Evolutionary conservation across 2,329 filamentous ascomycete genomes (phyloP).

Genomic region (Penicillium sp.): DNA sequence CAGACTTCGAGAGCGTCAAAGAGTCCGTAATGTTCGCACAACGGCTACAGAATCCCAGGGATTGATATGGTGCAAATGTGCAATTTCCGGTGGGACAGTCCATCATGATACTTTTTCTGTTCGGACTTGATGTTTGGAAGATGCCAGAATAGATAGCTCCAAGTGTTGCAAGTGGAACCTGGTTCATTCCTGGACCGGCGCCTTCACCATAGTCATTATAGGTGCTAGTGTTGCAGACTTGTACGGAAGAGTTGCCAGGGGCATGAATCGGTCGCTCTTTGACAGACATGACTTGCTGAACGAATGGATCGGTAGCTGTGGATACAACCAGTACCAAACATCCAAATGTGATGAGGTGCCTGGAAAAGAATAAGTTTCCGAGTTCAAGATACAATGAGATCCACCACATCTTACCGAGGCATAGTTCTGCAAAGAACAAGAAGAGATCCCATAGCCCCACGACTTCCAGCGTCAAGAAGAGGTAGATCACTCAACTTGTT

Average conservation of each 20-base stretch:
- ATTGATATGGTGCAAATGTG: constrained; percentile 30
- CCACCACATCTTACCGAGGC: constrained; percentile 20
- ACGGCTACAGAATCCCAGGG: constrained; percentile 30
- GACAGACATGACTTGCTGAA: constrained; percentile 30
- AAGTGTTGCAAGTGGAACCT: constrained; percentile 22
- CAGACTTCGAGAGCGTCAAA: constrained; percentile 1
- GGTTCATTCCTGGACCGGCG: constrained; percentile 22
- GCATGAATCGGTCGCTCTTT: constrained; percentile 17
- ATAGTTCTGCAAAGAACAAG: constrained; percentile 26
- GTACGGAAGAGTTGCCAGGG: constrained; percentile 13
- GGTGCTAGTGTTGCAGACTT: constrained; percentile 21
- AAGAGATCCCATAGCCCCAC: constrained; percentile 30
- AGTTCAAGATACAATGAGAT: not conserved
- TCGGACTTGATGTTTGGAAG: constrained; percentile 19
- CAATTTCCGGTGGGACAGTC: constrained; percentile 36
- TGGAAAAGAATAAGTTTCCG: constrained; percentile 1
- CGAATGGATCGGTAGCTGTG: constrained; percentile 30
- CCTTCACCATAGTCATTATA: constrained; percentile 23
- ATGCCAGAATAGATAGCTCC: constrained; percentile 33
- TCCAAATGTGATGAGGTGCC: constrained; percentile 28
- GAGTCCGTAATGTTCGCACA: constrained; percentile 22
- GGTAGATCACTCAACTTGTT: constrained; percentile 32
- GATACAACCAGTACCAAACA: constrained; percentile 29
- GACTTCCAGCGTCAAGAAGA: constrained; percentile 34
- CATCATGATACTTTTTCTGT: constrained; percentile 19